Base-by-base conservation (phyloP, 163 green algal genomes). In the Scenedesmus sp. region DNA sequence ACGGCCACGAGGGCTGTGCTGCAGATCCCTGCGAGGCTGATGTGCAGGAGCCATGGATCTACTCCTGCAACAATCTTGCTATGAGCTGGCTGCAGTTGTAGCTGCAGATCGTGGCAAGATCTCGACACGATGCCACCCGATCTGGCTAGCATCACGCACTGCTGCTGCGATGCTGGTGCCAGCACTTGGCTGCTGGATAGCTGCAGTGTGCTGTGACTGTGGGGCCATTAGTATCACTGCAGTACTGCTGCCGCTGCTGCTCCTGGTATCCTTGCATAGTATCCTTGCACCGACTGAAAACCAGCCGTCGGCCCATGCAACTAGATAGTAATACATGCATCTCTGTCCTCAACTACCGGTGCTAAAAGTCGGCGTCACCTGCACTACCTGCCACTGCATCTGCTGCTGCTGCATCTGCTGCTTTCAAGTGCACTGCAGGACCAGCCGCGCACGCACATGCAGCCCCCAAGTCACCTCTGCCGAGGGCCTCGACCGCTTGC, bases 211-310 rank as follows among this genome's bases (percentile, higher is more conserved):
- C 4, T 4, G 6, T 79, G 18, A 34, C 16, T 52, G 20, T 15
- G 70, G 12, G 70, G 5, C 18, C 81, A 62, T 4, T 62, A 54
- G 16, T 20, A 52, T 16, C 34, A 46, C 52, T 85, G 77, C 46
- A 62, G 81, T 46, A 46, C 81, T 67, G 46, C 46, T 84, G 76
- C 34, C 57, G 34, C 26, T 84, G 76, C 34, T 16, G 8, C 26
- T 26, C 20, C 92, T 56, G 84, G 95, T 94, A 85, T 97, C 93
- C 93, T 99, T 98, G 3, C 23, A 52, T 23, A 52, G 23, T 79
- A 79, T 79, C 5, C 70, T 79, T 52, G 70, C 70, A 52, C 23
- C 2, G 23, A 46, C 70, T 5, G 70, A 23, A 3, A 23, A 79
- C 9, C 64, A 16, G 5, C 5, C 2, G 34, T 46, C 34, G 34